Evolutionary conservation across 1,284 basidiomycete species (phyloP).

Genomic region (Apiotrichum gracile): DNA sequence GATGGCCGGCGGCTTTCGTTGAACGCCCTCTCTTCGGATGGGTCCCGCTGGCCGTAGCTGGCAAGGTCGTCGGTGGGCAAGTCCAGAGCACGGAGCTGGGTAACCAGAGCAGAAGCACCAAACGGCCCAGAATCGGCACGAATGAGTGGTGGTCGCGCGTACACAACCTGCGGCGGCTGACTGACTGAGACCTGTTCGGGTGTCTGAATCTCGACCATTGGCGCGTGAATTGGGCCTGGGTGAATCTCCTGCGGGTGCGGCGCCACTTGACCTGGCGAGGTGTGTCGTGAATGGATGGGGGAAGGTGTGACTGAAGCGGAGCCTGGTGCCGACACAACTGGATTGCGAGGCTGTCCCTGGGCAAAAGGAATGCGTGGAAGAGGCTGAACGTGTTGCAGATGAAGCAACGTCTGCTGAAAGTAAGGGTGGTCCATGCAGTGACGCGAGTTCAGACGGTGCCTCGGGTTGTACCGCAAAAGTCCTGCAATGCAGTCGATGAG

Average conservation of each 20-base stretch:
- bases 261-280: background rate
- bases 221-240: slow-evolving; percentile 37
- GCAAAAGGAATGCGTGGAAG: slow-evolving; percentile 55
- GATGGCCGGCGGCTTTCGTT: background rate
- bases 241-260: slow-evolving; percentile 26
- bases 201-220: slow-evolving; percentile 9
- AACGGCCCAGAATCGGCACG: slow-evolving; percentile 11
- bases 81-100: slow-evolving; percentile 46
- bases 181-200: background rate
- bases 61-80: slow-evolving; percentile 47
- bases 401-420: slow-evolving; percentile 60
- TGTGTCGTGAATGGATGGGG: slow-evolving; percentile 54
- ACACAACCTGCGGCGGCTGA: background rate
- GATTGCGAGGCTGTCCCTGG: slow-evolving; percentile 32
- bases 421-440: slow-evolving; percentile 87
- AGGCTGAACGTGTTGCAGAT: slow-evolving; percentile 49
- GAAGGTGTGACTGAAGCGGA: slow-evolving; percentile 54
- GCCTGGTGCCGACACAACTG: background rate
- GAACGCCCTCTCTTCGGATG: slow-evolving; percentile 11
- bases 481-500: slow-evolving; percentile 89
- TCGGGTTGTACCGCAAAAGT: slow-evolving; percentile 87
- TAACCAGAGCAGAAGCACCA: slow-evolving; percentile 41
- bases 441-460: slow-evolving; percentile 70
- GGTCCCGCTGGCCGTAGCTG: slow-evolving; percentile 40
- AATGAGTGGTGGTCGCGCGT: background rate